Evolutionary conservation across 164 flowering plant genomes (phyloP).

Genomic region (Saururus chinensis): DNA sequence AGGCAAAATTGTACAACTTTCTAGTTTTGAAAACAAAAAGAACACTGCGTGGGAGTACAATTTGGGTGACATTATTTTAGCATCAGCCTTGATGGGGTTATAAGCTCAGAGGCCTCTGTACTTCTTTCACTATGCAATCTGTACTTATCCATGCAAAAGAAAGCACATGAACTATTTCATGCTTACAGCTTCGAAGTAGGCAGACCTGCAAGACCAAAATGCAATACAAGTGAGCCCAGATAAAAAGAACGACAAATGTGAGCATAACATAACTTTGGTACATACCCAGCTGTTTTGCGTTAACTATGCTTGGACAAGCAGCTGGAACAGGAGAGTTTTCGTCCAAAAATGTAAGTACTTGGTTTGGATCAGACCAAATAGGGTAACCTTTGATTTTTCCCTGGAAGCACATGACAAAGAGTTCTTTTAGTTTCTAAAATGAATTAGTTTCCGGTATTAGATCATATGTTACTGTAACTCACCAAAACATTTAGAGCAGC

Average conservation of each 20-base stretch:
- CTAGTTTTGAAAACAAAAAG: background rate
- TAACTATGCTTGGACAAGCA: constrained; percentile 90
- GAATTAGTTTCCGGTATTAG: background rate
- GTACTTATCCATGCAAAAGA: background rate
- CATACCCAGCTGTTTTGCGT: constrained; percentile 71
- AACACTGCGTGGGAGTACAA: background rate
- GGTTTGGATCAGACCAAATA: constrained; percentile 72
- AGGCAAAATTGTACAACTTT: background rate
- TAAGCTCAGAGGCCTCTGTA: background rate
- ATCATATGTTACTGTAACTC: constrained; percentile 5
- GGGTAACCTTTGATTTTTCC: constrained; percentile 94
- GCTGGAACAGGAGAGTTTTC: constrained; percentile 79
- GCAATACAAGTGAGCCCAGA: background rate
- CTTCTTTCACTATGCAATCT: background rate
- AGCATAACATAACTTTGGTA: background rate
- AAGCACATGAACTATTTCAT: background rate
- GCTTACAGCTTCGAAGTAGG: constrained; percentile 28
- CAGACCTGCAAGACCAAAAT: constrained; percentile 23
- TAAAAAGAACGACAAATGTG: background rate
- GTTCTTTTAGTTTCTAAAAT: too few relatives aligned
- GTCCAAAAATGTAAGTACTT: constrained; percentile 66
- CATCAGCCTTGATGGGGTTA: background rate
- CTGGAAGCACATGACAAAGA: constrained; percentile 21
- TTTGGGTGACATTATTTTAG: background rate
- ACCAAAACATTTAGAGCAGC: constrained; percentile 96